Evolutionary conservation across 2,329 filamentous ascomycete genomes (phyloP).

Genomic region (Cladosporium sp.): DNA sequence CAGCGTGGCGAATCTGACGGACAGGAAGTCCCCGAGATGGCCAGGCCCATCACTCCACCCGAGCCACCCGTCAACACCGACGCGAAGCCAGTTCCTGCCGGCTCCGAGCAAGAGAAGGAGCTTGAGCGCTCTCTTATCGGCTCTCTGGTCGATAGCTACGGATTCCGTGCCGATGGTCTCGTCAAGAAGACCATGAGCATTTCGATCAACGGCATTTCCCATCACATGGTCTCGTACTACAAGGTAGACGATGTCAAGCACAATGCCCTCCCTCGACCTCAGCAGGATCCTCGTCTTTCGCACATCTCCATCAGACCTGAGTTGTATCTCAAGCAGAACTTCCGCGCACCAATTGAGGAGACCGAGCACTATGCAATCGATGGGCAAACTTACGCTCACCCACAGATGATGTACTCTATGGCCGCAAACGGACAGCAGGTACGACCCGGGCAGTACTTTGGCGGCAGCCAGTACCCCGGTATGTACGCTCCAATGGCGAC

Average conservation of each 20-base stretch:
- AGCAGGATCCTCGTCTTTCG: conserved; percentile 50
- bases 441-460: conserved; percentile 34
- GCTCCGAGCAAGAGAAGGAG: conserved; percentile 43
- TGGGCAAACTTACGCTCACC: conserved; percentile 37
- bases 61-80: conserved; percentile 31
- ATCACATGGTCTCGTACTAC: conserved; percentile 90
- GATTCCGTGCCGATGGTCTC: conserved; percentile 78
- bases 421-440: conserved; percentile 31
- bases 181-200: conserved; percentile 94
- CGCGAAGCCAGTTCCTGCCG: conserved; percentile 31
- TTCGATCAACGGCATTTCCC: conserved; percentile 69
- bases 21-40: conserved; percentile 25
- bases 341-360: conserved; percentile 41
- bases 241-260: conserved; percentile 74
- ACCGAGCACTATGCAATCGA: conserved; percentile 40
- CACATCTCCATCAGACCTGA: conserved; percentile 39
- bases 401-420: conserved; percentile 37
- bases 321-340: conserved; percentile 42
- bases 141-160: conserved; percentile 84
- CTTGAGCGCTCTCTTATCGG: conserved; percentile 68
- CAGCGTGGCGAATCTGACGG: conserved; percentile 40
- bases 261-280: conserved; percentile 60
- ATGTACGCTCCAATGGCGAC: conserved; percentile 31
- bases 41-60: conserved; percentile 35
- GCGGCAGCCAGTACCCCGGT: conserved; percentile 29